Evolutionary conservation across 1,284 basidiomycete genomes (phyloP), one percentile per base, ranked within the genome.

Genomic region (Blastosporella zonata): DNA sequence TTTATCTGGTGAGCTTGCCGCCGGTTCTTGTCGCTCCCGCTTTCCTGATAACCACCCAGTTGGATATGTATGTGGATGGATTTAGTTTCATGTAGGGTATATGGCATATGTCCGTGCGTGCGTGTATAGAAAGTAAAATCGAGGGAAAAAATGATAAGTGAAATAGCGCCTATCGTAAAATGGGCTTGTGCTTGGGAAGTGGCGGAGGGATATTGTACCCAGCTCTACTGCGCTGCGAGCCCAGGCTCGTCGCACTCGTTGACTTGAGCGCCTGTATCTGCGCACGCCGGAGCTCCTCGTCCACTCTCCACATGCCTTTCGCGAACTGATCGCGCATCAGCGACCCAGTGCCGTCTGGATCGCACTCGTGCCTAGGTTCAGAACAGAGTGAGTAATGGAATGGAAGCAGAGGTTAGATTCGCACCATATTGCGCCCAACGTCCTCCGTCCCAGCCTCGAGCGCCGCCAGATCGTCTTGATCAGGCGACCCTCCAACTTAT

Each of bases 221-320:
- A 38, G 31, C 52, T 29, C 47, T 61, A 31, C 59, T 52, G 27
- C 57, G 57, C 38, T 59, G 58, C 25, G 55, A 54, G 12, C 58
- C 54, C 5, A 58, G 49, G 28, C 54, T 61, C 22, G 52, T 53
- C 5, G 60, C 44, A 37, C 59, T 66, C 2, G 62, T 61, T 9
- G 65, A 62, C 49, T 71, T 72, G 25, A 71, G 65, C 18, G 66
- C 65, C 36, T 73, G 71, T 15, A 76, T 61, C 56, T 82, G 79
- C 12, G 75, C 73, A 38, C 77, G 75, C 12, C 84, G 72, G n/a
- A 92, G 73, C 58, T 90, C 88, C 62, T 90, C 87, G 65, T 92
- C 89, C 29, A 92, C 87, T 17, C 79, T 75, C 87, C 87, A 89
- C 87, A 90, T 90, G 33, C 87, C 90, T 50, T 73, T 76, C 23